Evolutionary conservation across 345 rosid genomes (phyloP), one percentile per base, ranked within the genome.

Genomic region (Pistacia atlantica): DNA sequence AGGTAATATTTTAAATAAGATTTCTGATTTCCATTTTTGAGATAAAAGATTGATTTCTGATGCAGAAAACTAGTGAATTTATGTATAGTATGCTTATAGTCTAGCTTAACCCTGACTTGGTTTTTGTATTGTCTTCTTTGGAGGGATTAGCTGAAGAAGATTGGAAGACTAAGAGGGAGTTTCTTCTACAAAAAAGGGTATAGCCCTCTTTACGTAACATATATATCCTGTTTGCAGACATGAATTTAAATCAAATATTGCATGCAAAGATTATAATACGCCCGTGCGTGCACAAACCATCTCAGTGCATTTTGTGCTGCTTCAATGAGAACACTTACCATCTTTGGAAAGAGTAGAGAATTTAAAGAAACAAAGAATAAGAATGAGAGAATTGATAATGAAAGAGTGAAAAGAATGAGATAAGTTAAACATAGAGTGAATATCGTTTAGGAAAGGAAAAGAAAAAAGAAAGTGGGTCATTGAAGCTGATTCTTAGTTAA

Each of bases 81-180:
- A 65, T 60, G 14, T 72, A 42, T 46, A 25, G 12, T 4, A 31
- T 66, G 37, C 38, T 48, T 49, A 22, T 35, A 10, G 1, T 64
- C 42, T 56, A 8, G 35, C 56, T 33, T 63, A 65, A 69, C 42
- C 58, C 80, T 80, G 58, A 74, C 38, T 45, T 71, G 56, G 57
- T 46, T 52, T 68, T 69, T 78, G 72, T 67, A 20, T 73, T 61
- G 68, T 74, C 71, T 82, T 68, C 37, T 76, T 80, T 84, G 78
- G 90, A 85, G 90, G 78, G 82, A 77, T 83, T 78, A 96, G 99
- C 95, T 88, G 99, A 96, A 86, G 93, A 91, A 84, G 99, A 96
- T 0, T 96, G 99, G 98, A 96, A 84, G 85, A 79, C 72, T 51
- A 96, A 96, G 89, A 91, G 99, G 77, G 94, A 90, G 67, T 46